A percentile compares a stretch with the other conserved stretches of the same genome.
Conservation (phyloP, 2,329 filamentous ascomycete species). For the Sporothrix phasma region DNA sequence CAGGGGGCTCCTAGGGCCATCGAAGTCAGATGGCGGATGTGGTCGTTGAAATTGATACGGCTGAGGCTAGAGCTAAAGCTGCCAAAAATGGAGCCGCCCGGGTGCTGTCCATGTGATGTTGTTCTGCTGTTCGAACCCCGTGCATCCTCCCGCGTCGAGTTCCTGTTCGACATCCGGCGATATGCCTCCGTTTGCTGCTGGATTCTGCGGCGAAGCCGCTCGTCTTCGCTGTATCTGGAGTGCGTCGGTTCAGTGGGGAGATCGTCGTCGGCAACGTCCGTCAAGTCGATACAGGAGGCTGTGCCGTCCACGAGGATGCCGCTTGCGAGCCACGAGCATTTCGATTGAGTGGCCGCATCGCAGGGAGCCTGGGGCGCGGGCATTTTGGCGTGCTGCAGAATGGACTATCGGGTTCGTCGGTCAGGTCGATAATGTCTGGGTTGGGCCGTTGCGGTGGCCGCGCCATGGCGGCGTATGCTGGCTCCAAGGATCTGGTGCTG, state of each 20-base stretch:
- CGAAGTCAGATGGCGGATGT: no score
- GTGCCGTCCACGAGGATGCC: background rate
- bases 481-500: no score
- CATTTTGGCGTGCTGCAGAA: constrained; percentile 9
- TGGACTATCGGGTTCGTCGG: constrained; percentile 41
- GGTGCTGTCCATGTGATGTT: background rate
- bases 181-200: no score
- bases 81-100: background rate
- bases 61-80: background rate
- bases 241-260: no score
- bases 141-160: no score
- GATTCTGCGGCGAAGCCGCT: no score
- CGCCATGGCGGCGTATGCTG: background rate
- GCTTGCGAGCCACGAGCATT: background rate
- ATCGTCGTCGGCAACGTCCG: constrained; percentile 1
- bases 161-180: no score
- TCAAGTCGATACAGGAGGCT: constrained; percentile 7
- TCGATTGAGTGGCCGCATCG: background rate
- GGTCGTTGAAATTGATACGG: background rate
- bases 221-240: background rate
- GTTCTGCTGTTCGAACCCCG: no score
- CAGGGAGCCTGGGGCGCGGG: background rate
- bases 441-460: background rate
- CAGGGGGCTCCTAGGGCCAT: no score
- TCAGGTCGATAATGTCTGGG: constrained; percentile 37